Evolutionary conservation across 805 yeast genomes (phyloP), one percentile per base, ranked within the genome.

Genomic region (Saccharomycopsis sp.): DNA sequence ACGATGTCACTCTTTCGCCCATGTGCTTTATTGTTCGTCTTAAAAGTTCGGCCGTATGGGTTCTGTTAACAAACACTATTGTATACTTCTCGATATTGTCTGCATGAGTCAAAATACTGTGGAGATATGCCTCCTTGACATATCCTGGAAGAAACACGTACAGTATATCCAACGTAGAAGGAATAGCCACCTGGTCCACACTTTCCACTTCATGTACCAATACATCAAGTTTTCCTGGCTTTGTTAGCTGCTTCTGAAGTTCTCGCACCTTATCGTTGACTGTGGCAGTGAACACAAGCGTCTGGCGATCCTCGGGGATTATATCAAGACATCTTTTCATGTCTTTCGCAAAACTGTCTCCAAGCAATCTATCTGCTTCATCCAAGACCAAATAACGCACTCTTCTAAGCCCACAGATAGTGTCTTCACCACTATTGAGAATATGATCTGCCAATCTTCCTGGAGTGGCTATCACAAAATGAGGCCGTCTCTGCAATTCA

Each of bases 401-500:
- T 64, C 95, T 77, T 64, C 85, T 82, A 53, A 94, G 74, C 0
- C 97, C 97, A 44, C 81, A 76, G 0, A 87, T 76, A 2, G 95
- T 88, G 61, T 94, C 97, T 58, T 87, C 95, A 16, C 97, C 97
- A 68, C 94, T 87, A 65, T 84, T 82, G 61, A 85, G 71, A 18
- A 94, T 84, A 71, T 92, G 97, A 68, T 90, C 96, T 0, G 98
- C 98, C 60, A 94, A 73, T 67, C 99, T 78, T 15, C 99, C 99
- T 0, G 99, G 99, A 0, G 99, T 94, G 1, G 99, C 99, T 62
- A 94, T 86, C 24, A 94, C 90, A 65, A 94, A 87, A 73, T 94
- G 98, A 0, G 99, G 99, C 65, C 84, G 82, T 54, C 79, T 80
- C 68, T 89, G 92, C 44, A 94, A 76, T 65, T 83, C 85, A 29